Evolutionary conservation across 2,329 filamentous ascomycete genomes (phyloP).

Genomic region (Exophiala xenobiotica): DNA sequence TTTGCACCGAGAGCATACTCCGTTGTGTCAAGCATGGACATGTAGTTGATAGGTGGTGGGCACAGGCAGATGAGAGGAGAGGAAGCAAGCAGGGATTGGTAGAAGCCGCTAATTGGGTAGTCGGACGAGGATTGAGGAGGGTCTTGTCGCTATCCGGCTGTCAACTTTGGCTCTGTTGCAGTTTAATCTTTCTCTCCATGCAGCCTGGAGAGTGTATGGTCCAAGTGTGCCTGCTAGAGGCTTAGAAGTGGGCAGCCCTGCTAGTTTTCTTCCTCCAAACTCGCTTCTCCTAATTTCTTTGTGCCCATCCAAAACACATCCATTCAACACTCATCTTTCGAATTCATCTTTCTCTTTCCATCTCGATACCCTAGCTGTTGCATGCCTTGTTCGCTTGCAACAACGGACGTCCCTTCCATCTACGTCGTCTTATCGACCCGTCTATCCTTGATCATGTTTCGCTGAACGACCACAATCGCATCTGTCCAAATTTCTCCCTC

Average conservation of each 20-base stretch:
- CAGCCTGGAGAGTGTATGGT: slow-evolving; percentile 1
- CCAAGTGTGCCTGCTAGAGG: neutral
- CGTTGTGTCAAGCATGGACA: neutral
- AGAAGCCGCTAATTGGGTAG: slow-evolving; percentile 4
- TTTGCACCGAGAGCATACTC: neutral
- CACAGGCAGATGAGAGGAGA: neutral
- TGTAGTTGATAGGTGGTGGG: neutral
- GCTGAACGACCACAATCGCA: slow-evolving; percentile 1
- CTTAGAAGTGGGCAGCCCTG: neutral
- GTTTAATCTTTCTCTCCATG: neutral
- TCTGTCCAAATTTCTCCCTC: slow-evolving; percentile 1
- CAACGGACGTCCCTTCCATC: slow-evolving; percentile 4
- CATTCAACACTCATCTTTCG: slow-evolving; percentile 11
- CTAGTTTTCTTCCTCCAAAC: slow-evolving; percentile 6
- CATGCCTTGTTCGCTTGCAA: slow-evolving; percentile 7
- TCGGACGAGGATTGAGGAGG: neutral
- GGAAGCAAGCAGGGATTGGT: neutral
- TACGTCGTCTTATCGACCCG: slow-evolving; percentile 14
- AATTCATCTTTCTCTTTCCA: slow-evolving; percentile 10
- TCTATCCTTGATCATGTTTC: slow-evolving; percentile 7
- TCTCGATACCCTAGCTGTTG: slow-evolving; percentile 11
- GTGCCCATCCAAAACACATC: slow-evolving; percentile 19
- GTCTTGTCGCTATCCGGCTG: neutral
- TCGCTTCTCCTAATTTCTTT: slow-evolving; percentile 24
- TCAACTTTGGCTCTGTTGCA: too few species aligned